Conservation (phyloP, 345 rosid species). For the Carallia pectinifolia region DNA sequence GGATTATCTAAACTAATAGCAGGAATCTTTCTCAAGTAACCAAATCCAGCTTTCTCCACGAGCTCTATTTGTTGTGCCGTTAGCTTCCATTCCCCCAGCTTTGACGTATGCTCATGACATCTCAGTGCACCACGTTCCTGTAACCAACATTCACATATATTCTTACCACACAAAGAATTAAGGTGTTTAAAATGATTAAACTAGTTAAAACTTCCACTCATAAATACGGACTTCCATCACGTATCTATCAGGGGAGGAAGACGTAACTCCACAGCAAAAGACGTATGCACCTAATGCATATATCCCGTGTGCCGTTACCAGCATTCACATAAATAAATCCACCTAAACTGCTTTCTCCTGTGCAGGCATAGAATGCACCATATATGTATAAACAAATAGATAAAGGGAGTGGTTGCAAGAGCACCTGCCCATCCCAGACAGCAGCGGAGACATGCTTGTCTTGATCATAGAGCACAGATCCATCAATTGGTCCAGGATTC, state of each 20-base stretch:
- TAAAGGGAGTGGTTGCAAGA: background rate
- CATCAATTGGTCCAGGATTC: constrained; percentile 73
- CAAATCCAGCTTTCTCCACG: constrained; percentile 90
- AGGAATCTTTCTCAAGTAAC: constrained; percentile 79
- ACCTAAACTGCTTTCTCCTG: background rate
- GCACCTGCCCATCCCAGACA: constrained; percentile 39
- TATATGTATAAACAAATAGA: no score
- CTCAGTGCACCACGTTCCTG: constrained; percentile 96
- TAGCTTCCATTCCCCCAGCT: constrained; percentile 89
- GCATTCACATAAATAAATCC: background rate
- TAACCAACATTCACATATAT: background rate
- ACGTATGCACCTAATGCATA: no score
- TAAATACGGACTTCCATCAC: background rate
- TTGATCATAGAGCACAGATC: constrained; percentile 35
- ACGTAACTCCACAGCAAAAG: no score
- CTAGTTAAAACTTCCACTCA: background rate
- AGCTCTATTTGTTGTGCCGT: constrained; percentile 64
- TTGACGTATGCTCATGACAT: constrained; percentile 96
- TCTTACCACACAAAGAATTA: background rate
- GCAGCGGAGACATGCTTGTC: constrained; percentile 34
- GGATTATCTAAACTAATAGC: constrained; percentile 94
- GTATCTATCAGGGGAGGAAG: no score
- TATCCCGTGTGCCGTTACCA: background rate
- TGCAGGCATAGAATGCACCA: no score
- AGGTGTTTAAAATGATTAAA: background rate